Base-by-base conservation (phyloP, 331 rosid species). In the Quercus tomentella region DNA sequence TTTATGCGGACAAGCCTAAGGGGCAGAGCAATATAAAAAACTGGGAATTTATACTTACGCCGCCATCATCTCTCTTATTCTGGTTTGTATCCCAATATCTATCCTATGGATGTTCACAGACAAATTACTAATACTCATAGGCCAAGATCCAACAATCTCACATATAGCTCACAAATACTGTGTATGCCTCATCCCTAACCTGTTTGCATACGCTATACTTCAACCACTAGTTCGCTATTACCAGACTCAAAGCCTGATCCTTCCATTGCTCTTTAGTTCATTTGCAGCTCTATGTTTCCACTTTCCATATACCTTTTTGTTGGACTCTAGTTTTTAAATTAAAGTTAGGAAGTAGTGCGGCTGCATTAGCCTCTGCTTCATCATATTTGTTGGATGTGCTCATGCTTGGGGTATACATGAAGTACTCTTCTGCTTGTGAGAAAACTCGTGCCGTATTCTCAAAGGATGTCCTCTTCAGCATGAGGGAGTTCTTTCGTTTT, bases 1-100 rank as follows among this genome's bases (percentile, higher is more conserved):
- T 3, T 66, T 85, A 67, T 89, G 93, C 37, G 89, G 97, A 0
- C 93, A 86, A 88, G 80, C 92, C 17, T 91, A 76, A 8, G 97
- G 93, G 70, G 97, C 92, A 61, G 81, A 63, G 25, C 80, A 88
- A 18, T 91, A 70, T 52, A 75, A 88, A 18, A 86, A 86, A 45
- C 65, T 86, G 15, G 93, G 92, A 79, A 81, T 37, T 43, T 89
- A 91, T 21, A 83, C 91, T 23, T 75, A 54, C 72, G 80, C 82
- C 31, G 86, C 92, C 4, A 41, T 89, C 20, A 86, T 89, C 54
- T 85, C 93, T 9, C 91, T 91, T 25, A 57, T 79, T 23, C 23
- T 88, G 58, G 82, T 79, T 30, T 89, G 82, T 57, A 73, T 76
- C 0, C 89, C 92, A 28, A 72, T 89, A 18, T 81, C 87, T 16